A percentile compares a stretch with the other conserved stretches of the same genome.
phyloP scores from a whole-genome alignment of 805 yeast species.

The Starmerella floris region DNA sequence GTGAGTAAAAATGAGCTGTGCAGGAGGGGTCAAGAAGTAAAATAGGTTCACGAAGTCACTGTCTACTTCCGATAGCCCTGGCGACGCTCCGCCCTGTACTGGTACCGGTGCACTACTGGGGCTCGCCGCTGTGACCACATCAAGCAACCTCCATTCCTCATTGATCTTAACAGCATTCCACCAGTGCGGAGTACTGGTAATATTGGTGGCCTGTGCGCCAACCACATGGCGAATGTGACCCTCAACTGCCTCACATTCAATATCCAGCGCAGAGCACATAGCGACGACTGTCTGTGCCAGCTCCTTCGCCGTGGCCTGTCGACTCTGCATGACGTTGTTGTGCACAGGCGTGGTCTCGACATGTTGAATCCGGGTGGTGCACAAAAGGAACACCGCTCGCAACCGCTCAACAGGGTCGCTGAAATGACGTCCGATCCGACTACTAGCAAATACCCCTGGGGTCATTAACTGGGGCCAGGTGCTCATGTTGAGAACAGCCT shows the following conservation, averaged over 20 bases:
- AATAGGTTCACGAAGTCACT: conserved; percentile 35
- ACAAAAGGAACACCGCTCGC: conserved; percentile 51
- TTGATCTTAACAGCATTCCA: conserved; percentile 75
- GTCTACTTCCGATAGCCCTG: conserved; percentile 17
- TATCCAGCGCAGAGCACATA: conserved; percentile 54
- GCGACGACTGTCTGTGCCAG: conserved; percentile 63
- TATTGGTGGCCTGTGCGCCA: conserved; percentile 21
- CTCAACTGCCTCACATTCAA: conserved; percentile 60
- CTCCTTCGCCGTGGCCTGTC: conserved; percentile 54
- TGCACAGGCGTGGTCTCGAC: conserved; percentile 26
- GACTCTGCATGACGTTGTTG: conserved; percentile 29
- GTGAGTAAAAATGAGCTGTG: conserved; percentile 67
- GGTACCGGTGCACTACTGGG: conserved; percentile 34
- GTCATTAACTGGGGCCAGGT: conserved; percentile 33
- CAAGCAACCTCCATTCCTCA: conserved; percentile 69
- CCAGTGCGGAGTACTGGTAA: conserved; percentile 42
- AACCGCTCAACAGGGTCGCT: conserved; percentile 42
- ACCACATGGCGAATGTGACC: conserved; percentile 79
- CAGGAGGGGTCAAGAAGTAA: conserved; percentile 70
- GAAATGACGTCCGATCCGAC: conserved; percentile 41
- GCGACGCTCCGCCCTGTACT: conserved; percentile 17
- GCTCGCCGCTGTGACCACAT: conserved; percentile 48
- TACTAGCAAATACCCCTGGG: conserved; percentile 42
- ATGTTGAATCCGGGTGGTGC: conserved; percentile 46
- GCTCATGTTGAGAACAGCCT: conserved; percentile 24